Conservation (phyloP, 1,139 yeast genomes). For the Pneumocystis wakefieldiae region DNA sequence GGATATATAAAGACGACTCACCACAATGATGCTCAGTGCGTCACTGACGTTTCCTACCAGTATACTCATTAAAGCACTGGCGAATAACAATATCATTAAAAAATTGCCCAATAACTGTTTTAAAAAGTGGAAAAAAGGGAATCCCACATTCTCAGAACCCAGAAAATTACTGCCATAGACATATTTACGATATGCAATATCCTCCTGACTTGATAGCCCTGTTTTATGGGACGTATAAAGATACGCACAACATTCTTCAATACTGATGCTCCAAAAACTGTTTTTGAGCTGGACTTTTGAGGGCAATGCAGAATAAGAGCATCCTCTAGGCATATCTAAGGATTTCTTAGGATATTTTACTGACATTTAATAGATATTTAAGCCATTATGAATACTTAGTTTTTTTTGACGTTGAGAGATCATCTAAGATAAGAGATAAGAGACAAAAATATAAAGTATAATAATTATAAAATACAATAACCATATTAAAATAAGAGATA, state of each 20-base stretch:
- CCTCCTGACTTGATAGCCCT: background rate
- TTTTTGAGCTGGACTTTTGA: background rate
- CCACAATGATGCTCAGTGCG: constrained; percentile 40
- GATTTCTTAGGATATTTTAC: background rate
- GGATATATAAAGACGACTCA: background rate
- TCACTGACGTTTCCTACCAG: constrained; percentile 89
- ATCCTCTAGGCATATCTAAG: background rate
- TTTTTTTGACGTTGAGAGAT: background rate
- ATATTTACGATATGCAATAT: constrained; percentile 36
- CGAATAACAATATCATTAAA: constrained; percentile 67
- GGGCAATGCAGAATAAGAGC: background rate
- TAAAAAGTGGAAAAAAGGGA: constrained; percentile 49
- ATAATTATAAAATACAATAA: background rate
- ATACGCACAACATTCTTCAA: background rate
- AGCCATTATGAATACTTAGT: background rate
- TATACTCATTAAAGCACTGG: constrained; percentile 71
- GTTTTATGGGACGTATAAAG: background rate
- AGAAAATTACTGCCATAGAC: constrained; percentile 70
- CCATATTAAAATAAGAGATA: background rate
- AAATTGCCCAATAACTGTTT: constrained; percentile 80
- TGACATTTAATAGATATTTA: background rate
- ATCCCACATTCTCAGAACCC: constrained; percentile 59
- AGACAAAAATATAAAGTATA: background rate
- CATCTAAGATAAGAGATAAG: background rate
- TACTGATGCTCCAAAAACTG: background rate